Percentiles rank a stretch among this genome's conserved stretches.
Conservation (phyloP, 768 basidiomycete genomes). For the Tulasnella sp. region DNA sequence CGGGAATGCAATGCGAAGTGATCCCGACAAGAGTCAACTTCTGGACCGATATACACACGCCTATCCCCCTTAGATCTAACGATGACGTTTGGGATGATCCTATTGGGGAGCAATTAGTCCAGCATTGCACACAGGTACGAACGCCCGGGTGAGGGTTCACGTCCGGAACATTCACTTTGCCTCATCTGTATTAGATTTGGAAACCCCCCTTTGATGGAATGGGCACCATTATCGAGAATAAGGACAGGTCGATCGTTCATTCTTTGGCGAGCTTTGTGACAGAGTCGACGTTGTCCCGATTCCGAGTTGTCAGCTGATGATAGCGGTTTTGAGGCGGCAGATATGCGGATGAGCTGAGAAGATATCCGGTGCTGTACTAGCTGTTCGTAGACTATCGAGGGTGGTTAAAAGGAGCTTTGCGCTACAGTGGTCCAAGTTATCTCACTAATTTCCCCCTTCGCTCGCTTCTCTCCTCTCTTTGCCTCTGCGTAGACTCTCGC, state of each 20-base stretch:
- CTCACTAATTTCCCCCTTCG: neutral
- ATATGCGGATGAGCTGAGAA: neutral
- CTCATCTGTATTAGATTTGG: conserved; percentile 21
- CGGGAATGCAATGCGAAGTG: conserved; percentile 73
- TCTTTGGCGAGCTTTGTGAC: neutral
- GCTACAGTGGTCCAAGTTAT: neutral
- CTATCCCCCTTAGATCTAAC: conserved; percentile 78
- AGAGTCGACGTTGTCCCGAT: neutral
- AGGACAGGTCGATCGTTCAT: conserved; percentile 31
- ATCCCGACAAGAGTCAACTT: conserved; percentile 65
- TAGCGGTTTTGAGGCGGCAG: neutral
- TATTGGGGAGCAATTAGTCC: conserved; percentile 22
- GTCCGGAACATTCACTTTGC: conserved; percentile 23
- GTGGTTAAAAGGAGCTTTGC: neutral
- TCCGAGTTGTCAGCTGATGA: conserved; percentile 2
- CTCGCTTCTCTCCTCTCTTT: neutral
- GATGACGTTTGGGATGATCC: conserved; percentile 70
- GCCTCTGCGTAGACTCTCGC: neutral
- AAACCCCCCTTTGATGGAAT: conserved; percentile 63
- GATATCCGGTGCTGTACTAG: neutral
- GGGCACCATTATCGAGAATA: conserved; percentile 82
- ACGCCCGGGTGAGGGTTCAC: neutral
- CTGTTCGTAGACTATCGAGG: neutral
- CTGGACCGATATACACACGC: conserved; percentile 73
- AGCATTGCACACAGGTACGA: neutral